Evolutionary conservation across 108 stramenopile species (phyloP).

Genomic region (Aurantiochytrium sp.): DNA sequence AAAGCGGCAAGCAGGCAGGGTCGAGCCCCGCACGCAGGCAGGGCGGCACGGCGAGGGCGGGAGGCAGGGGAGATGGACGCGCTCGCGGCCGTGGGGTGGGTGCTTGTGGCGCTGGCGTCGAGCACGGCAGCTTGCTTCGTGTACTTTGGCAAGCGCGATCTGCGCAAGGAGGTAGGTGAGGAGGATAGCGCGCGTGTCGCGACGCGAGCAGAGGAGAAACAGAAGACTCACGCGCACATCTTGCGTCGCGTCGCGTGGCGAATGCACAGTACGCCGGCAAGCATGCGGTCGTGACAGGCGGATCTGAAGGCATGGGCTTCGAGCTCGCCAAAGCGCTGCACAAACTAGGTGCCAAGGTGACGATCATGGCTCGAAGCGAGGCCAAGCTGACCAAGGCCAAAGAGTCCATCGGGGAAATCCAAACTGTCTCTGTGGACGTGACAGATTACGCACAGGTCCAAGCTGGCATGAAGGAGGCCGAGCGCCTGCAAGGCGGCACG

Average conservation of each 20-base stretch:
- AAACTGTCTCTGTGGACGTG: background rate
- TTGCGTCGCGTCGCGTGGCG: background rate
- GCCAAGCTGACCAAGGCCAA: background rate
- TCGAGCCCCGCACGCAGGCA: too few species aligned
- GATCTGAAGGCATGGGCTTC: constrained; percentile 1
- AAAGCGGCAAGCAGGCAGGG: too few species aligned
- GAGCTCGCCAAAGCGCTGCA: background rate
- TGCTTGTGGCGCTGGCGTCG: too few species aligned
- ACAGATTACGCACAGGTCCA: background rate
- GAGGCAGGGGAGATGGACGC: too few species aligned
- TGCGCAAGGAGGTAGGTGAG: too few species aligned
- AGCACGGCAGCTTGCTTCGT: too few species aligned
- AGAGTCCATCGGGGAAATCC: background rate
- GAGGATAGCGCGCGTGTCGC: background rate
- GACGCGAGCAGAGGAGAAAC: background rate
- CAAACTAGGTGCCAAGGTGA: background rate
- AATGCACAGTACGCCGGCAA: background rate
- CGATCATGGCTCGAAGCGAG: constrained; percentile 2
- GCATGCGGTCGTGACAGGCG: background rate
- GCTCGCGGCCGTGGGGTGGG: too few species aligned
- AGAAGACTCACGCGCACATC: background rate
- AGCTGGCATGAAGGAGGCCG: background rate
- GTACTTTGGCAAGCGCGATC: too few species aligned
- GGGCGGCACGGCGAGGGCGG: too few species aligned
- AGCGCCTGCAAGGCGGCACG: background rate